phyloP scores from a whole-genome alignment of 345 rosid species.

The Eucalyptus pumila region DNA sequence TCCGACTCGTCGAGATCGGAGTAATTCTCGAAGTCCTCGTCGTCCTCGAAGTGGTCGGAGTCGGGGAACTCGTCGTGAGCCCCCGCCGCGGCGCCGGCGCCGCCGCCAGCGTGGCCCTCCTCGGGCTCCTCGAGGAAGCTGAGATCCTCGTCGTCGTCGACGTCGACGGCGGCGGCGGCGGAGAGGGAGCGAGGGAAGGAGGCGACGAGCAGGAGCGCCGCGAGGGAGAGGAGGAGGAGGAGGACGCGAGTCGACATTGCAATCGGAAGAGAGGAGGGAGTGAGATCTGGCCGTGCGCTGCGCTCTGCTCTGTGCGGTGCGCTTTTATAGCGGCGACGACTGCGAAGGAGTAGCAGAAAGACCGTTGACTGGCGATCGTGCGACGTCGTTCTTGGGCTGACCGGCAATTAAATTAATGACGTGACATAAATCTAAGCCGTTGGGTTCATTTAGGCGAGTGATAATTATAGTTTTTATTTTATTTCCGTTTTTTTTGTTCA shows the following conservation, averaged over 20 bases:
- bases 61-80: background rate
- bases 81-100: background rate
- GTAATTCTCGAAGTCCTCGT: slow-evolving; percentile 34
- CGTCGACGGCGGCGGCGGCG: background rate
- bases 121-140: slow-evolving; percentile 10
- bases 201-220: background rate
- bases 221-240: slow-evolving; percentile 17
- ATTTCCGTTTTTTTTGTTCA: background rate
- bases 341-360: background rate
- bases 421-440: background rate
- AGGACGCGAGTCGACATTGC: slow-evolving; percentile 31
- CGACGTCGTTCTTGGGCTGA: background rate
- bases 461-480: background rate
- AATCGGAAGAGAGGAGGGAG: background rate
- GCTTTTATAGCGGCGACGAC: background rate
- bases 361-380: background rate
- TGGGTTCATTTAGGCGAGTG: background rate
- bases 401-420: background rate
- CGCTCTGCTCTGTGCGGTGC: background rate
- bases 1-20: slow-evolving; percentile 54
- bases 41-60: slow-evolving; percentile 8
- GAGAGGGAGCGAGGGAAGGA: background rate
- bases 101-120: background rate
- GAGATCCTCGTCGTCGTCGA: slow-evolving; percentile 10
- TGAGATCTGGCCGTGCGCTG: background rate